Base-by-base conservation (phyloP, 2,329 filamentous ascomycete genomes). In the Dothistroma pini region DNA sequence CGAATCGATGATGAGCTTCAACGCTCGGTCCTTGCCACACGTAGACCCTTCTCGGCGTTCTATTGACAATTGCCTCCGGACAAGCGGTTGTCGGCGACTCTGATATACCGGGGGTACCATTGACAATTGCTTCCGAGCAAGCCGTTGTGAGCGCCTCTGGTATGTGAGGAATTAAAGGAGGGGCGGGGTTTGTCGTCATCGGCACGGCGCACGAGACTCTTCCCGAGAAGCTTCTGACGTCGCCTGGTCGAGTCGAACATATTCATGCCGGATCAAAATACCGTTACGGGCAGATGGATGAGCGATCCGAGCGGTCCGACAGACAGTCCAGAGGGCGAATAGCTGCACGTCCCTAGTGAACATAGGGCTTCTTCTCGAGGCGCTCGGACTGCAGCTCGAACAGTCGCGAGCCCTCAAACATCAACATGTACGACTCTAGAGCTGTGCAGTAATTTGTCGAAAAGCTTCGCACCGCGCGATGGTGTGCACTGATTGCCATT, bases 391-490 rank as follows among this genome's bases (percentile, higher is more conserved):
- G 41, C 41, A n/a, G 8, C 8, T 16, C 11, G 35, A 11, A 38
- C 35, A 38, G 35, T 38, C 16, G 35, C 8, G 35, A 38, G 41
- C 41, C 41, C 16, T 44, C 41, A 44, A 44, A 1, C 16, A 19
- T 44, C 4, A 14, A 3, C 41, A 44, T 19, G 41, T 19, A 53
- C 51, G 12, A 53, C 25, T 35, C 31, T 53, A 9, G 51, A 35
- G 31, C 51, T 53, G 11, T 35, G 29, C 16, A 52, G 44, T 50
- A 70, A 68, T 4, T 50, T 48, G 19, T 58, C 2, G 16, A 71
- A 55, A 14, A 71, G 52, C 38, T 63, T 58, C 12, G 52, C 53
- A 7, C 70, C 56, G 58, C 69, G 68, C 22, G 52, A 48, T 32
- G 58, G 61, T 34, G 67, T 41, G 16, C 21, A 32, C 19, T 16